Evolutionary conservation across 768 basidiomycete genomes (phyloP).

Genomic region (Kwoniella dejecticola): DNA sequence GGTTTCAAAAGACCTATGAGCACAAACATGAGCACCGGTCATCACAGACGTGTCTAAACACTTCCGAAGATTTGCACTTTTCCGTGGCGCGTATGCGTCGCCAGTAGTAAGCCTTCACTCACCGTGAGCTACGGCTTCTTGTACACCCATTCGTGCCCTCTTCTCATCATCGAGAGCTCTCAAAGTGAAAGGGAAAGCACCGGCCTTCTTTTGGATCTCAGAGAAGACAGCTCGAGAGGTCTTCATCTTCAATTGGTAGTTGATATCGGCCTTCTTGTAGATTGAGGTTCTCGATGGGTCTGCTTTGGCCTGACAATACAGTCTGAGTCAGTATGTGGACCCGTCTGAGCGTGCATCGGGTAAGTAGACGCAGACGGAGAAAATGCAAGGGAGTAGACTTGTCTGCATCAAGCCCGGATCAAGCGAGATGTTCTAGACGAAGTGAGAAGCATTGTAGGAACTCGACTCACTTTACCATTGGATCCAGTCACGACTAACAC

Average conservation of each 20-base stretch:
- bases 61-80: too few species aligned
- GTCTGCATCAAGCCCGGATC: too few species aligned
- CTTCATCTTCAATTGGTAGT: conserved; percentile 97
- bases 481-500: conserved; percentile 73
- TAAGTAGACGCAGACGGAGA: too few species aligned
- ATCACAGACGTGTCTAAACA: too few species aligned
- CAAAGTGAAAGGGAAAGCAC: conserved; percentile 96
- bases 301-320: conserved; percentile 68
- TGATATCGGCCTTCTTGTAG: conserved; percentile 79
- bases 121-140: conserved; percentile 92
- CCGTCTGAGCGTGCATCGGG: too few species aligned
- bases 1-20: conserved; percentile 71
- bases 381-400: too few species aligned
- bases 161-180: conserved; percentile 94
- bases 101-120: background rate
- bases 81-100: too few species aligned
- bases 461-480: conserved; percentile 67
- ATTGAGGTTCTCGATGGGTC: conserved; percentile 90
- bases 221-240: conserved; percentile 94
- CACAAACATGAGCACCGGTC: background rate
- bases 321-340: background rate
- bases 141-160: conserved; percentile 87
- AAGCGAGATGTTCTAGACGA: conserved; percentile 1
- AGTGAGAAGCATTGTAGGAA: too few species aligned
- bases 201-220: conserved; percentile 96